Evolutionary conservation across 805 yeast species (phyloP).

Genomic region (Barnettozyma vustinii): DNA sequence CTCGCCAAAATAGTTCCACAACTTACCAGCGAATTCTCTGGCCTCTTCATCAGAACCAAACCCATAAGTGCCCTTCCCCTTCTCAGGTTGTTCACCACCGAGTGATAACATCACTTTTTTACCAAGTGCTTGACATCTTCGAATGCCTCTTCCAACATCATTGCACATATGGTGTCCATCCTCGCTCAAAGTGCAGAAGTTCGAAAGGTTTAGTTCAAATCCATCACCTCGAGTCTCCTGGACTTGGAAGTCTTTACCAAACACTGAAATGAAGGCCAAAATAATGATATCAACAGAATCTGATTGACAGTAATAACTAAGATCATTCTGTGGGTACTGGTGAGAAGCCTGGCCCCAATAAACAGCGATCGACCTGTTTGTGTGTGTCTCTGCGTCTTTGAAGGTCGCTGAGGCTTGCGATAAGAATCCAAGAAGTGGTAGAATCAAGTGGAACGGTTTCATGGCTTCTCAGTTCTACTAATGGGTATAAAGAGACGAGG

Average conservation of each 20-base stretch:
- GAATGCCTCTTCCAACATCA: slow-evolving; percentile 62
- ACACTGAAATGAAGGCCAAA: slow-evolving; percentile 48
- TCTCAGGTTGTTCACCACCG: slow-evolving; percentile 63
- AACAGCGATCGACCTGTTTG: slow-evolving; percentile 38
- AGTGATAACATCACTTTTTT: slow-evolving; percentile 72
- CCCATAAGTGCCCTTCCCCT: slow-evolving; percentile 47
- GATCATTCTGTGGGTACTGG: slow-evolving; percentile 37
- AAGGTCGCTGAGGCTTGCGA: neutral
- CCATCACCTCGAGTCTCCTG: slow-evolving; percentile 9
- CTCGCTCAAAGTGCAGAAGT: slow-evolving; percentile 33
- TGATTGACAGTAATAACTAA: slow-evolving; percentile 55
- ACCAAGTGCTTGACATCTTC: slow-evolving; percentile 72
- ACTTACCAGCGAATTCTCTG: slow-evolving; percentile 45
- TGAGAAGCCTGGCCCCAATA: slow-evolving; percentile 76
- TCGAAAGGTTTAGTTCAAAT: slow-evolving; percentile 50
- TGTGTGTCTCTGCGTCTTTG: slow-evolving; percentile 2
- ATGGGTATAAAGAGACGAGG: too few relatives aligned
- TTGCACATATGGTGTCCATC: slow-evolving; percentile 37
- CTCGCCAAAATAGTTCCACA: slow-evolving; percentile 60
- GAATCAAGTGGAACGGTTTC: neutral
- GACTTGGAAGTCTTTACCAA: slow-evolving; percentile 13
- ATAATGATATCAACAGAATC: slow-evolving; percentile 67
- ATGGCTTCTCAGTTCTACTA: neutral
- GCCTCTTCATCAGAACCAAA: slow-evolving; percentile 79
- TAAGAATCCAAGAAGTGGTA: neutral